Percentiles rank a stretch among this genome's conserved stretches.
Conservation (phyloP, 306 rosid species). For the Castanospermum australe region DNA sequence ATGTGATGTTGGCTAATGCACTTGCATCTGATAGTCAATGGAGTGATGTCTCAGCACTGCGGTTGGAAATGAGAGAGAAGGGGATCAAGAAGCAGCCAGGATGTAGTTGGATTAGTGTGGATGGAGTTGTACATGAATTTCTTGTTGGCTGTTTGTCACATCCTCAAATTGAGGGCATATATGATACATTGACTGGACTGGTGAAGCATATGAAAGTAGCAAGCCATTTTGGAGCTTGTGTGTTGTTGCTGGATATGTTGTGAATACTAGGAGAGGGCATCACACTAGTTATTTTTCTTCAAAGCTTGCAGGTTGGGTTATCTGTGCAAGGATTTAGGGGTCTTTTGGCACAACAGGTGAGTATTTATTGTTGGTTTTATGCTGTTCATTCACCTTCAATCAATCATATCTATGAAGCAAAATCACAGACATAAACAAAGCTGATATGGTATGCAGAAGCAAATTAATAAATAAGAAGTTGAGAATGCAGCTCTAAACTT, state of each 20-base stretch:
- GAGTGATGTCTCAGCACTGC: conserved; percentile 46
- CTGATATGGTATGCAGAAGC: no score
- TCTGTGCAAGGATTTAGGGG: not conserved
- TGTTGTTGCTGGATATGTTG: not conserved
- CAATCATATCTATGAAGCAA: not conserved
- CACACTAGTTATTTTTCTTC: not conserved
- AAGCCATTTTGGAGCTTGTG: not conserved
- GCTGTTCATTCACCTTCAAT: not conserved
- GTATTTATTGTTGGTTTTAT: not conserved
- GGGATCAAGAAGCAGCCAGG: conserved; percentile 61
- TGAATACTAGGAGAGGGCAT: not conserved
- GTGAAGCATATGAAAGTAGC: conserved; percentile 48
- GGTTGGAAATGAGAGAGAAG: conserved; percentile 58
- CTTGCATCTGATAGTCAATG: conserved; percentile 53
- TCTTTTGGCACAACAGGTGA: not conserved
- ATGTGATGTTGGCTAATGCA: conserved; percentile 64
- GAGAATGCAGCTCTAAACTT: no score
- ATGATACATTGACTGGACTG: conserved; percentile 41
- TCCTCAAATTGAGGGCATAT: conserved; percentile 43
- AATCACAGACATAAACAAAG: no score
- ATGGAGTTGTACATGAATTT: conserved; percentile 64
- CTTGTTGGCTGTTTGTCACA: conserved; percentile 43
- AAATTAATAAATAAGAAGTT: no score
- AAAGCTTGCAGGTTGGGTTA: not conserved
- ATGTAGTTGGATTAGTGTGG: conserved; percentile 60